phyloP scores from a whole-genome alignment of 225 moss, liverwort and hornwort genomes.

The Pseudisothecium myosuroides region DNA sequence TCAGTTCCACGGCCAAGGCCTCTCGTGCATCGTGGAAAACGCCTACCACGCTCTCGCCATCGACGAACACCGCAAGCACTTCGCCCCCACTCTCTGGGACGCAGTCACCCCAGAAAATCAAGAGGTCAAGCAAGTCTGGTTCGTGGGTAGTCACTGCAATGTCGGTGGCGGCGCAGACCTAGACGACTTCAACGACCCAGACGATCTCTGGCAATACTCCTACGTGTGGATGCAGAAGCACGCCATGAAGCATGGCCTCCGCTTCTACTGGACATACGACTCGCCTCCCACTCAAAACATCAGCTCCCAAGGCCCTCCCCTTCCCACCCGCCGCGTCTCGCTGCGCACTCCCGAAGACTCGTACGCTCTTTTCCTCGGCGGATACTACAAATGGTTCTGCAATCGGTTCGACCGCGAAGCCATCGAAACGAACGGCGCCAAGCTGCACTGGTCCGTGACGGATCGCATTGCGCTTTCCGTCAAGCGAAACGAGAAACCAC shows the following conservation, averaged over 20 bases:
- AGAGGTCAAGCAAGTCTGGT: conserved; percentile 8
- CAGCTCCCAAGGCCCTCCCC: neutral
- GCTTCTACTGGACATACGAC: neutral
- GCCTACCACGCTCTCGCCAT: conserved; percentile 5
- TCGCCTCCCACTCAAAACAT: neutral
- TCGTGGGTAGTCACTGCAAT: neutral
- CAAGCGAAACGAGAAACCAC: neutral
- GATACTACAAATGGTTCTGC: neutral
- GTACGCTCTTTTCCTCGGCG: neutral
- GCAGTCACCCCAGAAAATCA: neutral
- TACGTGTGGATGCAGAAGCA: conserved; percentile 1
- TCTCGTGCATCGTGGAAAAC: conserved; percentile 1
- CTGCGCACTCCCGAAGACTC: neutral
- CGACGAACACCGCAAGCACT: neutral
- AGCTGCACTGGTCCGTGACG: neutral
- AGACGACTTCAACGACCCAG: neutral
- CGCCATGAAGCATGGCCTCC: neutral
- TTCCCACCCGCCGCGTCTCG: neutral
- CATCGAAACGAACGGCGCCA: neutral
- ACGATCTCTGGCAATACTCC: neutral
- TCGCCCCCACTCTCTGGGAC: neutral
- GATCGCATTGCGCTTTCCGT: neutral
- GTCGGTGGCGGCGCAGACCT: neutral
- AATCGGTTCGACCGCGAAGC: neutral
- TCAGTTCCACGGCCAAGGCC: neutral